Evolutionary conservation across 73 alveolate genomes (phyloP).

Genomic region (Effrenium voratum): DNA sequence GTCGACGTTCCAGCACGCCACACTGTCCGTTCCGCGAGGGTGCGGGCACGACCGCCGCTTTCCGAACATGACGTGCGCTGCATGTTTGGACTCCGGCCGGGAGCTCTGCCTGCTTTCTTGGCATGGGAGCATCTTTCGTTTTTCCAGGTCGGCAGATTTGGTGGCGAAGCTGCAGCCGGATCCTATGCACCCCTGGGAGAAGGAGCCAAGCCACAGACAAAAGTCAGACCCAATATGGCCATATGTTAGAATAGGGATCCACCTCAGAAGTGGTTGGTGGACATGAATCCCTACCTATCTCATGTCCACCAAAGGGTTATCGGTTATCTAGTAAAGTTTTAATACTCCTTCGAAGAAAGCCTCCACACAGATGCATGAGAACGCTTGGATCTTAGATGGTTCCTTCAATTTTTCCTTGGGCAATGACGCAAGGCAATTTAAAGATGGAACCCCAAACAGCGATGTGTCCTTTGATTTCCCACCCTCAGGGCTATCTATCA

Average conservation of each 20-base stretch:
- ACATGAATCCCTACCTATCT: too few species aligned
- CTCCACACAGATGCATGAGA: too few species aligned
- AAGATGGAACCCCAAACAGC: too few species aligned
- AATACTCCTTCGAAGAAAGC: too few species aligned
- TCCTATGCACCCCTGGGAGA: constrained; percentile 92
- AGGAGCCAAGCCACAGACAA: too few species aligned
- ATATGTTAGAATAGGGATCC: too few species aligned
- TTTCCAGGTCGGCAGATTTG: constrained; percentile 58
- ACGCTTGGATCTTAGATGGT: neutral
- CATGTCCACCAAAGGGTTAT: too few species aligned
- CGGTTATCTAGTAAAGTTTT: too few species aligned
- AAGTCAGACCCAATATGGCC: too few species aligned
- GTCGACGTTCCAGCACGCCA: neutral
- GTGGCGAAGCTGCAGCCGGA: constrained; percentile 42
- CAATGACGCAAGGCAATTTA: neutral
- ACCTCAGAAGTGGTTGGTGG: too few species aligned
- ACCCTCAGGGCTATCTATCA: too few species aligned
- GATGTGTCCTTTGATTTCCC: too few species aligned
- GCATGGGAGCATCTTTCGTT: neutral
- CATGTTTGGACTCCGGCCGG: constrained; percentile 45
- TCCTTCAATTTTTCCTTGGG: neutral
- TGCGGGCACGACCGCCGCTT: constrained; percentile 59
- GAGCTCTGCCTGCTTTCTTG: neutral
- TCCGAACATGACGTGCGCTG: constrained; percentile 75
- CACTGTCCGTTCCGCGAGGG: neutral